Conservation (phyloP, 495 filamentous ascomycete species). For the Aspergillus nidulans region DNA sequence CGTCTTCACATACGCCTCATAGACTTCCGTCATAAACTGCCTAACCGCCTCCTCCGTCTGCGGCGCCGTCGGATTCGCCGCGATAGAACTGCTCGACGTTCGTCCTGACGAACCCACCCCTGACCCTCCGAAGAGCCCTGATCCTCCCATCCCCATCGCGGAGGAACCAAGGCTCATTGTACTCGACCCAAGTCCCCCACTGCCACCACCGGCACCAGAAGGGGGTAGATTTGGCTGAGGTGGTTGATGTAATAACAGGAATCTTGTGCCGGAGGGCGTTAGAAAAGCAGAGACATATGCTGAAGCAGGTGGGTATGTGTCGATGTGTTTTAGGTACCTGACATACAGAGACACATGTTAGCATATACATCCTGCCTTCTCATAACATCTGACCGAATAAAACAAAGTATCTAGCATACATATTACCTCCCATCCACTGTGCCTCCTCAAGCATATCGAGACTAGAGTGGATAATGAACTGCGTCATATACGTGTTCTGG, state of each 20-base stretch:
- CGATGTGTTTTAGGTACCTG: slow-evolving; percentile 93
- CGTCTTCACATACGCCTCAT: slow-evolving; percentile 93
- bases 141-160: background rate
- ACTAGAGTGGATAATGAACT: slow-evolving; percentile 90
- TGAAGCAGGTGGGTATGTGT: slow-evolving; percentile 75
- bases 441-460: slow-evolving; percentile 93
- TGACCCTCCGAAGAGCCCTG: background rate
- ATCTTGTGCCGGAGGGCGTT: slow-evolving; percentile 64
- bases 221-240: slow-evolving; percentile 44
- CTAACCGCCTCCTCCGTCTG: slow-evolving; percentile 92
- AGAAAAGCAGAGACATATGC: slow-evolving; percentile 89
- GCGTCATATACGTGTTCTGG: slow-evolving; percentile 88
- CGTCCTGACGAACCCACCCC: slow-evolving; percentile 26
- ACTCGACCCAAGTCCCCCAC: slow-evolving; percentile 7
- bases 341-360: background rate
- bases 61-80: slow-evolving; percentile 74
- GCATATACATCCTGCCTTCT: background rate
- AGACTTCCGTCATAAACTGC: slow-evolving; percentile 89
- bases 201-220: slow-evolving; percentile 5
- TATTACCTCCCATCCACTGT: slow-evolving; percentile 78
- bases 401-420: slow-evolving; percentile 47
- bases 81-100: slow-evolving; percentile 59
- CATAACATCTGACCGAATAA: background rate
- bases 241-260: slow-evolving; percentile 84
- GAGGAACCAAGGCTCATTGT: background rate